Evolutionary conservation across 768 basidiomycete species (phyloP).

Genomic region (Mycena haematopus): DNA sequence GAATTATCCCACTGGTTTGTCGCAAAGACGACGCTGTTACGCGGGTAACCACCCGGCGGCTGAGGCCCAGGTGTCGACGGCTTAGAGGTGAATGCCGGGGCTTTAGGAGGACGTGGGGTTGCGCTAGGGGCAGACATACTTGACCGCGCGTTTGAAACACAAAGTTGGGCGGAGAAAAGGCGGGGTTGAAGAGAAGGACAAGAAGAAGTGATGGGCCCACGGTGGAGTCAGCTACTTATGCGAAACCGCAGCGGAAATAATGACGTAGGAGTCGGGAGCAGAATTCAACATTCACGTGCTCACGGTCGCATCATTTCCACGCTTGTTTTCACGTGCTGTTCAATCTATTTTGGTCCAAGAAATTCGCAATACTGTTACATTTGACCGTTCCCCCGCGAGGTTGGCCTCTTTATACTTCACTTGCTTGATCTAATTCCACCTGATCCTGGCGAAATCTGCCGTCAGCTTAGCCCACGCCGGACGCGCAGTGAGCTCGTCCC

Average conservation of each 20-base stretch:
- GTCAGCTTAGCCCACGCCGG: conserved; percentile 55
- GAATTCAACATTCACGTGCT: too few species aligned
- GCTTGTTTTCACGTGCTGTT: too few species aligned
- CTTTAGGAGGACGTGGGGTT: conserved; percentile 7
- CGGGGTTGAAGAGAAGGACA: too few species aligned
- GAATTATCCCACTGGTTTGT: conserved; percentile 17
- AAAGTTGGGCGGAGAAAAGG: neutral
- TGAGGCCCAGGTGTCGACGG: conserved; percentile 21
- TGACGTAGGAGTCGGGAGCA: too few species aligned
- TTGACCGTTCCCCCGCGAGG: conserved; percentile 3
- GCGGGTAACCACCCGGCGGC: conserved; percentile 24
- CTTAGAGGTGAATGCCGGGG: conserved; percentile 15
- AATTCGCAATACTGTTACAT: neutral
- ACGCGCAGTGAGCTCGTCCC: conserved; percentile 53
- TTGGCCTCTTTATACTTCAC: conserved; percentile 10
- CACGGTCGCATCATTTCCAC: too few species aligned
- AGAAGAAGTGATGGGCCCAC: too few species aligned
- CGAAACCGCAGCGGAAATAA: too few species aligned
- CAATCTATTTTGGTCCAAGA: conserved; percentile 1
- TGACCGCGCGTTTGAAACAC: neutral
- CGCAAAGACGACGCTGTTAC: conserved; percentile 24
- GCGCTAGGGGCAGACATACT: neutral
- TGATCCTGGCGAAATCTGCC: conserved; percentile 10
- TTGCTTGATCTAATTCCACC: conserved; percentile 12
- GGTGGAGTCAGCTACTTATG: too few species aligned